Percentiles rank a stretch among this genome's conserved stretches.
Evolutionary conservation across 768 basidiomycete species (phyloP).

Genomic region (Termitomyces sp.): DNA sequence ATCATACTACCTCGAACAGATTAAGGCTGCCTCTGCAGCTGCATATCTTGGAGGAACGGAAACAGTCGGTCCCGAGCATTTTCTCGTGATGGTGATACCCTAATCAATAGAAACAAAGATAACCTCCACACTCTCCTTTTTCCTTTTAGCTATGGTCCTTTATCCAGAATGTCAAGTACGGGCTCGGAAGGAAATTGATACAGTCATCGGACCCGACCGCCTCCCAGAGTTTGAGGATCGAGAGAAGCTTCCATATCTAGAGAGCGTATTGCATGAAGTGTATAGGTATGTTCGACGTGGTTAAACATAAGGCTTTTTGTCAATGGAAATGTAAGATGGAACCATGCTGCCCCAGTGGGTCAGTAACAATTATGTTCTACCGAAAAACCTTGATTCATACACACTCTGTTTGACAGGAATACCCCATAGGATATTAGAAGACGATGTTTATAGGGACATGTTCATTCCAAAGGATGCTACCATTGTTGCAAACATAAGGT

Average conservation of each 20-base stretch:
- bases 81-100: conserved; percentile 21
- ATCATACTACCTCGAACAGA: no score
- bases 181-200: conserved; percentile 38
- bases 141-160: conserved; percentile 35
- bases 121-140: conserved; percentile 4
- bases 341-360: conserved; percentile 19
- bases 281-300: conserved; percentile 3
- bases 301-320: neutral
- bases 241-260: conserved; percentile 29
- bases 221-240: conserved; percentile 27
- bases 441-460: neutral
- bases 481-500: conserved; percentile 38
- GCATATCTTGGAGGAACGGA: no score
- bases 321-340: conserved; percentile 11
- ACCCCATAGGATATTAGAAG: neutral
- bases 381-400: neutral
- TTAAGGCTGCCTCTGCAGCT: no score
- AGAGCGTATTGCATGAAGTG: conserved; percentile 16
- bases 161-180: conserved; percentile 34
- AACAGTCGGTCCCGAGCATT: neutral
- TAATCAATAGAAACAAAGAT: neutral
- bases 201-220: conserved; percentile 28
- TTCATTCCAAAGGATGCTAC: conserved; percentile 33
- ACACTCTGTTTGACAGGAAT: neutral
- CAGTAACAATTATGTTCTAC: neutral